Percentiles rank a stretch among this genome's conserved stretches.
Evolutionary conservation across 345 rosid genomes (phyloP).

Genomic region (Turnera subulata): DNA sequence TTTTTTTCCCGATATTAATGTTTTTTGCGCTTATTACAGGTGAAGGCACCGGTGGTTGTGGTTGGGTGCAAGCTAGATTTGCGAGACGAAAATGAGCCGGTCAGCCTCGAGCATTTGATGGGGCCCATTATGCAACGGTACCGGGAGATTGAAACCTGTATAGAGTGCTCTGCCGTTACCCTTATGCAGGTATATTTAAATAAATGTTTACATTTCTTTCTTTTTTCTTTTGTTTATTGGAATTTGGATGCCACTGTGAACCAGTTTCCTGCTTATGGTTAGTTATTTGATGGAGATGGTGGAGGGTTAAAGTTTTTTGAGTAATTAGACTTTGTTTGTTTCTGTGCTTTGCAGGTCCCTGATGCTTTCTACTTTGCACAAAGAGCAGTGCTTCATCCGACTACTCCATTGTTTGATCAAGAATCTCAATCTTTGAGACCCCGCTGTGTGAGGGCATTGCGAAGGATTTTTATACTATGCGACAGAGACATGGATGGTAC

Average conservation of each 20-base stretch:
- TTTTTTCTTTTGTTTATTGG: neutral
- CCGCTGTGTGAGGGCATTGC: constrained; percentile 67
- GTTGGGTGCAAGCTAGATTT: constrained; percentile 91
- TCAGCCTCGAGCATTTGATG: constrained; percentile 62
- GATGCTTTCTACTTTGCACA: constrained; percentile 80
- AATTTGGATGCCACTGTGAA: neutral
- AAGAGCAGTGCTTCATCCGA: constrained; percentile 83
- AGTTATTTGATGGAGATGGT: neutral
- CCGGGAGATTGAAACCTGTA: constrained; percentile 81
- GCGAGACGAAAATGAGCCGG: constrained; percentile 49
- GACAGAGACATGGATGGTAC: constrained; percentile 78
- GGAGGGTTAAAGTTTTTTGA: neutral
- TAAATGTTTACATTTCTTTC: too few relatives aligned
- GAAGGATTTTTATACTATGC: constrained; percentile 67
- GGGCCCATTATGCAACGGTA: constrained; percentile 73
- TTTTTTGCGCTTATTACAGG: too few relatives aligned
- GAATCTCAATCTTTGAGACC: constrained; percentile 64
- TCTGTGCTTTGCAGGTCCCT: constrained; percentile 54
- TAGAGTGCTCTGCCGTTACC: constrained; percentile 78
- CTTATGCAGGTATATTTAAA: constrained; percentile 52
- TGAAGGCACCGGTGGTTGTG: constrained; percentile 70
- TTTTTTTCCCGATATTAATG: neutral
- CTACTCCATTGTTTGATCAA: constrained; percentile 73
- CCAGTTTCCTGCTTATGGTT: neutral
- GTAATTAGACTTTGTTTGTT: neutral